Base-by-base conservation (phyloP, 2,329 filamentous ascomycete species). In the Grosmannia clavigera region DNA sequence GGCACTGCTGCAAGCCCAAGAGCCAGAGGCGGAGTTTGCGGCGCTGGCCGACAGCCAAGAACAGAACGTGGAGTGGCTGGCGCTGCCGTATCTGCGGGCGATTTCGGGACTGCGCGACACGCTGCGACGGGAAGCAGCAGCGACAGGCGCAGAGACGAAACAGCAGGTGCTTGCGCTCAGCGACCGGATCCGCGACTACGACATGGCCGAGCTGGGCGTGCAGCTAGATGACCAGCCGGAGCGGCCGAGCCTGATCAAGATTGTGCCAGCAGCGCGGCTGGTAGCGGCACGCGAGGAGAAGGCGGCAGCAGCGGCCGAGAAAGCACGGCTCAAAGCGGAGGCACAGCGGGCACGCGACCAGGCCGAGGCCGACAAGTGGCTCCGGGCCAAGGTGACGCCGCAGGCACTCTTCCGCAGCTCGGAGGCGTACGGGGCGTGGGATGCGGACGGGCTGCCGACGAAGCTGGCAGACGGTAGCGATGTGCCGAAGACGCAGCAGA, bases 201-300 rank as follows among this genome's bases (percentile, higher is more conserved):
- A 83, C 58, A 78, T 89, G 7, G 87, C 83, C 74, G 77, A 85
- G 60, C 73, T 87, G 1, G 83, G 80, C 55, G 81, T 89, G 64
- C 87, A 87, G 67, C 82, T 90, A 16, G 86, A 90, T 69, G 86
- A 90, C 67, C 81, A 85, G 38, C 74, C 73, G 64, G 73, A 69
- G 60, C 75, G 72, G 64, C 83, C 77, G 0, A 84, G 85, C 0
- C 75, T 88, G 53, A 81, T 89, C 3, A 80, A 84, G 22, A 84
- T 83, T 1, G 77, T 88, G 5, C 83, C 84, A 4, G 76, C 76
- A 50, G 78, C 81, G 54, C 61, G 62, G 55, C 75, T 87, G 57
- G 75, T 81, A 58, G 75, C 76, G 69, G 68, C 75, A 3, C 77
- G 81, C 4, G 77, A 80, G 57, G 79, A 82, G 61, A 80, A 80